A percentile compares a stretch with the other conserved stretches of the same genome.
Conservation (phyloP, 805 yeast genomes). For the Pichia ethanolica region DNA sequence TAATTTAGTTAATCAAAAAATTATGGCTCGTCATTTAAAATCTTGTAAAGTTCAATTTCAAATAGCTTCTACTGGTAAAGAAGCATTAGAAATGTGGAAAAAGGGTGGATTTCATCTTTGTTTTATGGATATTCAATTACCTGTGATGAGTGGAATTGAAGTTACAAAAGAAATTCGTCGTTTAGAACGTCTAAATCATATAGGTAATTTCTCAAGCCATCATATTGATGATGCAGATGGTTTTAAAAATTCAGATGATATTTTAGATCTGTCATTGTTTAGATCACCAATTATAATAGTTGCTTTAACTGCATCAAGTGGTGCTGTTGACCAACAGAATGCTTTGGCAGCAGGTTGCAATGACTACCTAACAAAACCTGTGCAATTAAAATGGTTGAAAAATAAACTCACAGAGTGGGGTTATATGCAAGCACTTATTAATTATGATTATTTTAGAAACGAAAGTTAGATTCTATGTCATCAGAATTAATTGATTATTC, state of each 20-base stretch:
- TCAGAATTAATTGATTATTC: background rate
- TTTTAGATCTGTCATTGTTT: constrained; percentile 54
- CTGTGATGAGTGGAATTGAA: constrained; percentile 92
- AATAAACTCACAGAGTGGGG: constrained; percentile 97
- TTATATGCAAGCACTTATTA: constrained; percentile 95
- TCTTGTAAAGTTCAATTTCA: constrained; percentile 78
- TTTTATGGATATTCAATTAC: constrained; percentile 94
- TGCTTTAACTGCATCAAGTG: constrained; percentile 89
- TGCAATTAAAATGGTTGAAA: constrained; percentile 86
- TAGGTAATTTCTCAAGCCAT: constrained; percentile 45
- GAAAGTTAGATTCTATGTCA: constrained; percentile 9
- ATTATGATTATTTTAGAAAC: constrained; percentile 85
- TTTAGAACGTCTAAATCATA: constrained; percentile 69
- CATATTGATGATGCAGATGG: background rate
- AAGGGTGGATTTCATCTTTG: constrained; percentile 92
- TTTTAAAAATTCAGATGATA: constrained; percentile 32
- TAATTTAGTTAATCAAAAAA: constrained; percentile 87
- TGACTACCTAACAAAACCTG: constrained; percentile 94
- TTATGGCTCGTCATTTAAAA: constrained; percentile 80
- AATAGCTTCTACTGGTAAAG: constrained; percentile 88
- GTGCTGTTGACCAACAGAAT: constrained; percentile 76
- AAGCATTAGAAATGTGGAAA: constrained; percentile 92
- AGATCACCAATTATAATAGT: constrained; percentile 96
- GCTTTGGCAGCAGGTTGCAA: constrained; percentile 97
- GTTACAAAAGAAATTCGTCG: constrained; percentile 89